These are phyloP conservation scores for Diaporthe vaccinii DNA, from an alignment of 2,329 filamentous ascomycete species.

Conservation along the genomic window DNA sequence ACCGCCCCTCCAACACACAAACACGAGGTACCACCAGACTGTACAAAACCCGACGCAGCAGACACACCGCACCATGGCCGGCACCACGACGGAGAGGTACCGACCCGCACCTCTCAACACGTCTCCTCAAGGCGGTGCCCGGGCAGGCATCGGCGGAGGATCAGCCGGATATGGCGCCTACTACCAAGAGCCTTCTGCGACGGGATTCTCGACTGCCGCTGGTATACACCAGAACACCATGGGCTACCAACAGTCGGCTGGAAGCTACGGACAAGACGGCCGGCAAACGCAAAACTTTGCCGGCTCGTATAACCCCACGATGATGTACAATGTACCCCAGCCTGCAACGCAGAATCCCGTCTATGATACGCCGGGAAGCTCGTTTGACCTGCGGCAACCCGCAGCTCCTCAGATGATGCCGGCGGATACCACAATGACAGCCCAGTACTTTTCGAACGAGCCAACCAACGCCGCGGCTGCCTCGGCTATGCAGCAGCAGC, in stretches of 20 bases:
- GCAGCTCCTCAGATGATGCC: constrained; percentile 83
- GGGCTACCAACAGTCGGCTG: constrained; percentile 68
- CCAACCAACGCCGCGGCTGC: constrained; percentile 72
- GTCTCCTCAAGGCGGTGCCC: constrained; percentile 58
- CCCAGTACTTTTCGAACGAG: constrained; percentile 80
- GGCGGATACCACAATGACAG: constrained; percentile 69
- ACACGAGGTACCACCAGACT: constrained; percentile 62
- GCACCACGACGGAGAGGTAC: constrained; percentile 63
- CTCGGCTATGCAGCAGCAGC: constrained; percentile 64
- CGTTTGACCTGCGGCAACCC: constrained; percentile 82
- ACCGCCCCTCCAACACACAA: constrained; percentile 73
- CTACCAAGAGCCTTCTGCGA: constrained; percentile 66
- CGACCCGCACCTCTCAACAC: constrained; percentile 64
- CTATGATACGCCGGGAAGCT: constrained; percentile 79
- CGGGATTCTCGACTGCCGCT: constrained; percentile 63
- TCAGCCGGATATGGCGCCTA: constrained; percentile 71
- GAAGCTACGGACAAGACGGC: constrained; percentile 74
- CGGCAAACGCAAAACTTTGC: constrained; percentile 68
- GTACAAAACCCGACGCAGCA: constrained; percentile 63
- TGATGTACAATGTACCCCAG: constrained; percentile 85
- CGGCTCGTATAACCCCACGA: constrained; percentile 71
- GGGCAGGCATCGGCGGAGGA: constrained; percentile 66
- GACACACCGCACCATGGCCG: constrained; percentile 58
- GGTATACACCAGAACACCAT: constrained; percentile 69
- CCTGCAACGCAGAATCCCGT: constrained; percentile 71